A percentile compares a stretch with the other conserved stretches of the same genome.
Conservation (phyloP, 768 basidiomycete genomes). For the Calocera viscosa region DNA sequence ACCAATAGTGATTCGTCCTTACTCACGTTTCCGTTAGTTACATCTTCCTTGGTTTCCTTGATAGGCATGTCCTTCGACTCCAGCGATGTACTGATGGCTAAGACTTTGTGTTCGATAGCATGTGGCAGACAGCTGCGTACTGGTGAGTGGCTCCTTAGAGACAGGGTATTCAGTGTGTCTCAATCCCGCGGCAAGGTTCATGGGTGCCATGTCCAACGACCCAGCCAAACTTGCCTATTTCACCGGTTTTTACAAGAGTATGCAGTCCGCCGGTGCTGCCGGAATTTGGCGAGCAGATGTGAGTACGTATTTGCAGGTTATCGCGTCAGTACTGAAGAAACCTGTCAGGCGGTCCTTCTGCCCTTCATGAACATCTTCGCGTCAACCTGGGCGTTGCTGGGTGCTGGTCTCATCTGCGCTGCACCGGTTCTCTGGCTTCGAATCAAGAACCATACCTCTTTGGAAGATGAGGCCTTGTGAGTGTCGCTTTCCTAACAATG, state of each 20-base stretch:
- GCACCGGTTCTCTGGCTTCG: not conserved
- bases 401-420: not conserved
- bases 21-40: conserved; percentile 26
- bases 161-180: conserved; percentile 18
- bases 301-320: not conserved
- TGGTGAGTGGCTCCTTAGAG: conserved; percentile 11
- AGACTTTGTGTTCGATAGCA: conserved; percentile 25
- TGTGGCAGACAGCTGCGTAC: conserved; percentile 63
- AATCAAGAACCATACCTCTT: conserved; percentile 33
- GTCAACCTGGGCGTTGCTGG: not conserved
- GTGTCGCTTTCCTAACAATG: conserved; percentile 18
- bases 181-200: conserved; percentile 55
- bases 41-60: conserved; percentile 61
- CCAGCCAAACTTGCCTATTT: conserved; percentile 68
- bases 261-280: conserved; percentile 20
- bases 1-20: not conserved
- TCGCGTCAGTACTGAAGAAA: not conserved
- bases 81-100: not conserved
- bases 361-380: conserved; percentile 38
- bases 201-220: conserved; percentile 72
- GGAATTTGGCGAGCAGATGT: conserved; percentile 17
- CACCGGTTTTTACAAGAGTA: conserved; percentile 45
- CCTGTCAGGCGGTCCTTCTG: conserved; percentile 23
- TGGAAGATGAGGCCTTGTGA: conserved; percentile 43
- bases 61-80: conserved; percentile 21